Percentiles rank a stretch among this genome's conserved stretches.
Evolutionary conservation across 352 stramenopile species (phyloP).

Genomic region (Phytophthora multivora): DNA sequence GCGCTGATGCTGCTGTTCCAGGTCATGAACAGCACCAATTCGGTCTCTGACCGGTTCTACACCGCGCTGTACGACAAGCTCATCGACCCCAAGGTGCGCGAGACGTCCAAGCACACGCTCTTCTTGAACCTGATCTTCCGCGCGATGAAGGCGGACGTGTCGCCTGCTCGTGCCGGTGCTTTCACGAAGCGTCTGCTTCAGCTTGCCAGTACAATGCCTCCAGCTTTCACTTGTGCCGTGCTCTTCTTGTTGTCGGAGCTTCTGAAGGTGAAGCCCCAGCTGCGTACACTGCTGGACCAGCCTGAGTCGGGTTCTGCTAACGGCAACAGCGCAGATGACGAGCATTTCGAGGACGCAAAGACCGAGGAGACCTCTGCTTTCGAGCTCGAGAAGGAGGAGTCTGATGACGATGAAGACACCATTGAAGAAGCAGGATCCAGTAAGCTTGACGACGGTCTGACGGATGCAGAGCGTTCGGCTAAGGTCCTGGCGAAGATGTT

Average conservation of each 20-base stretch:
- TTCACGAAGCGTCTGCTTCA: slow-evolving; percentile 96
- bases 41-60: slow-evolving; percentile 96
- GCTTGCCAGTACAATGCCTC: slow-evolving; percentile 77
- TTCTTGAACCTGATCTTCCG: slow-evolving; percentile 99
- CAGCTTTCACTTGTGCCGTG: slow-evolving; percentile 91
- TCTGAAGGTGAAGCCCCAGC: slow-evolving; percentile 79
- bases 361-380: slow-evolving; percentile 36
- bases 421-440: slow-evolving; percentile 30
- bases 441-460: slow-evolving; percentile 48
- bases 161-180: slow-evolving; percentile 79
- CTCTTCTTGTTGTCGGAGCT: slow-evolving; percentile 97
- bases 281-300: slow-evolving; percentile 77
- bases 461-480: slow-evolving; percentile 53
- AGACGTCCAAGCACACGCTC: slow-evolving; percentile 95
- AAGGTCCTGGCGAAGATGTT: slow-evolving; percentile 77
- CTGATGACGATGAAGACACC: slow-evolving; percentile 39
- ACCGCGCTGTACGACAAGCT: slow-evolving; percentile 96
- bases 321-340: slow-evolving; percentile 38
- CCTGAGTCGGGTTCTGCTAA: slow-evolving; percentile 38
- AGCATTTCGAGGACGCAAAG: slow-evolving; percentile 65
- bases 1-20: slow-evolving; percentile 96
- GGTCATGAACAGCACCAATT: slow-evolving; percentile 88
- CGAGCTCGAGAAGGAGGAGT: slow-evolving; percentile 49
- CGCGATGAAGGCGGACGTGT: slow-evolving; percentile 95
- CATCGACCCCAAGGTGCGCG: slow-evolving; percentile 84